phyloP scores from a whole-genome alignment of 2,329 filamentous ascomycete species.

The Mycosphaerelloides madeirae region DNA sequence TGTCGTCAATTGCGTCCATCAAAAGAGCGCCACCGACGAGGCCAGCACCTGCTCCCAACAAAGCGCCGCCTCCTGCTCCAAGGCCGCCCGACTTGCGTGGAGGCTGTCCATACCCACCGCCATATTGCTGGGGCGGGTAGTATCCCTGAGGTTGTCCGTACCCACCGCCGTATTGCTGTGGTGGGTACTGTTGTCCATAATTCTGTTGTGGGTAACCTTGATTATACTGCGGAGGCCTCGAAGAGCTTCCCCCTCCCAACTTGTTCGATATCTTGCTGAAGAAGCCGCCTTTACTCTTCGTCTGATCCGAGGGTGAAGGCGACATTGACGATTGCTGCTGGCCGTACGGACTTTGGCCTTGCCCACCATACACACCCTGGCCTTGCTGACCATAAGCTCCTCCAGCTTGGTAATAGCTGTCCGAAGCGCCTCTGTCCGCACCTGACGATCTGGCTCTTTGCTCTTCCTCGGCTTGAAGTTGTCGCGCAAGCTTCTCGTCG shows the following conservation, averaged over 20 bases:
- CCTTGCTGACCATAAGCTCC: conserved; percentile 20
- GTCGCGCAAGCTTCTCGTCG: conserved; percentile 1
- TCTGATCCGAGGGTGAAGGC: not conserved
- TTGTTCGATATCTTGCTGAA: conserved; percentile 53
- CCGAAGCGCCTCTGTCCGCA: conserved; percentile 38
- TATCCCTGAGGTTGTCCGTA: conserved; percentile 41
- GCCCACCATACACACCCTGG: conserved; percentile 2
- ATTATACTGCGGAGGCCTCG: conserved; percentile 16
- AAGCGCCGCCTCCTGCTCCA: conserved; percentile 68
- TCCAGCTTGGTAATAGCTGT: conserved; percentile 44
- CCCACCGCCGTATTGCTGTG: conserved; percentile 36
- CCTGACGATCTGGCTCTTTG: conserved; percentile 28
- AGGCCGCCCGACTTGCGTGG: conserved; percentile 48
- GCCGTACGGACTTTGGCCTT: conserved; percentile 28
- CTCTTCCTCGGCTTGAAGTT: conserved; percentile 6
- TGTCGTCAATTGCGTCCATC: conserved; percentile 55
- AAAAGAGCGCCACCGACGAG: conserved; percentile 72
- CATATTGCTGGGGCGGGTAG: conserved; percentile 34
- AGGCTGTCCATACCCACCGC: conserved; percentile 30
- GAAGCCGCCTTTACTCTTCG: conserved; percentile 36
- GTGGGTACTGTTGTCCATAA: conserved; percentile 22
- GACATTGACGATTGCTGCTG: conserved; percentile 17
- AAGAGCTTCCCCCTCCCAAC: conserved; percentile 24
- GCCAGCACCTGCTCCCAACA: conserved; percentile 75
- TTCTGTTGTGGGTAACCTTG: conserved; percentile 32